Percentiles rank a stretch among this genome's conserved stretches.
phyloP scores from a whole-genome alignment of 2,329 filamentous ascomycete genomes.

The Aspergillus calidoustus region DNA sequence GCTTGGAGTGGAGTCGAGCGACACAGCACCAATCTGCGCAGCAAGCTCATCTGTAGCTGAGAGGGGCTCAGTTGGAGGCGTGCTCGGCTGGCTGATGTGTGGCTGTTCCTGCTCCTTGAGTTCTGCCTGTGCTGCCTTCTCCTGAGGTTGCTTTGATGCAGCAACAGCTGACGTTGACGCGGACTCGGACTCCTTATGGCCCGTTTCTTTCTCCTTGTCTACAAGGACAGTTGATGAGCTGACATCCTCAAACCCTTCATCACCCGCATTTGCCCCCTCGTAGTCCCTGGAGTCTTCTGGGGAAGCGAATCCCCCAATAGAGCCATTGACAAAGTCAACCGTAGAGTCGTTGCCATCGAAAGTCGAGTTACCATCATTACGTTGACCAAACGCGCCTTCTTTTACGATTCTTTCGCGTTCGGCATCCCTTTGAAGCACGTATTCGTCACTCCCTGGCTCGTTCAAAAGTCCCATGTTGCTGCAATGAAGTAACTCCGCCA shows the following conservation, averaged over 20 bases:
- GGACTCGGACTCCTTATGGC: conserved; percentile 30
- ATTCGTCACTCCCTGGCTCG: conserved; percentile 84
- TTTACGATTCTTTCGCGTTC: conserved; percentile 79
- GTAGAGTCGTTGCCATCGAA: conserved; percentile 61
- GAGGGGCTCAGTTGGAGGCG: conserved; percentile 39
- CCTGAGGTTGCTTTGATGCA: not conserved
- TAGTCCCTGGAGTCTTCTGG: conserved; percentile 71
- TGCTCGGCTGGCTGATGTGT: conserved; percentile 12
- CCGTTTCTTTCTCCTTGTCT: conserved; percentile 66
- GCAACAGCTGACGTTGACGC: conserved; percentile 27
- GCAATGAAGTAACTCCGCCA: conserved; percentile 96
- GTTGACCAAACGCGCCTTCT: conserved; percentile 70
- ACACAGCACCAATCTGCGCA: conserved; percentile 59
- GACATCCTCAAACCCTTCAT: conserved; percentile 95
- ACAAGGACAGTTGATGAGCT: conserved; percentile 69
- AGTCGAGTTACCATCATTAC: conserved; percentile 53
- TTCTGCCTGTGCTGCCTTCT: conserved; percentile 7
- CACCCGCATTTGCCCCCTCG: conserved; percentile 79
- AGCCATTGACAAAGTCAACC: conserved; percentile 48
- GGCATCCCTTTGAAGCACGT: conserved; percentile 77
- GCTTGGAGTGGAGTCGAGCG: conserved; percentile 16
- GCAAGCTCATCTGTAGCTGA: conserved; percentile 60
- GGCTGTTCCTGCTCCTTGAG: not conserved
- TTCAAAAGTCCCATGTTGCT: conserved; percentile 98
- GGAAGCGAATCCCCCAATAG: conserved; percentile 51